Evolutionary conservation across 345 rosid species (phyloP).

Genomic region (Salix koriyanagi): DNA sequence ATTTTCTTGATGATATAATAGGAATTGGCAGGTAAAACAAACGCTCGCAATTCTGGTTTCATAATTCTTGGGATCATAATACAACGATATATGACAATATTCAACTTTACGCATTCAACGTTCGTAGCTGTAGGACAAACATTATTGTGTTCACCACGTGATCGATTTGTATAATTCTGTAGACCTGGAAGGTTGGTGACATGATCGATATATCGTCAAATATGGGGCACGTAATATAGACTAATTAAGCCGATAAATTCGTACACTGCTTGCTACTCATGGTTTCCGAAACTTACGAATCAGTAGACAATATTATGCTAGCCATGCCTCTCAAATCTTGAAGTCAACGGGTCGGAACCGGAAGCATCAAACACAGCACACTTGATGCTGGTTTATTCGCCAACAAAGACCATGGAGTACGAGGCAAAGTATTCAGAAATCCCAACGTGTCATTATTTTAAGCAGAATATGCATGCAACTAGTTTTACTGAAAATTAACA

Average conservation of each 20-base stretch:
- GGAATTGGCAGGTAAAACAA: not conserved
- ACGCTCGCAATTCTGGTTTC: too few relatives aligned
- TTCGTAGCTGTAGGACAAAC: not conserved
- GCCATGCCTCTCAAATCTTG: not conserved
- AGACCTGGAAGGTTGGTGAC: not conserved
- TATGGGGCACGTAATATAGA: too few relatives aligned
- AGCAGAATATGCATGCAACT: not conserved
- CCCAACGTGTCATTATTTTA: not conserved
- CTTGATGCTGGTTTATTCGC: slow-evolving; percentile 1
- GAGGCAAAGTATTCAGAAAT: not conserved
- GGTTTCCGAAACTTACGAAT: not conserved
- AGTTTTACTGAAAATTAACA: not conserved
- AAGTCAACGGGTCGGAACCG: not conserved
- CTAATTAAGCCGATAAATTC: too few relatives aligned
- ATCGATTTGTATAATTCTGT: not conserved
- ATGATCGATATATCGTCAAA: too few relatives aligned
- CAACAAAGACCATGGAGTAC: not conserved
- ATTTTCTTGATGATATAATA: too few relatives aligned
- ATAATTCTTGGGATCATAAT: too few relatives aligned
- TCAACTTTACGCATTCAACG: not conserved
- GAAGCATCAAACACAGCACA: not conserved
- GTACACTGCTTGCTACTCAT: not conserved
- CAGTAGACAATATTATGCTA: not conserved
- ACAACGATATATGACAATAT: too few relatives aligned
- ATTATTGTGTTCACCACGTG: not conserved